phyloP scores from a whole-genome alignment of 1,284 basidiomycete species.

The Austroboletus rostrupii region DNA sequence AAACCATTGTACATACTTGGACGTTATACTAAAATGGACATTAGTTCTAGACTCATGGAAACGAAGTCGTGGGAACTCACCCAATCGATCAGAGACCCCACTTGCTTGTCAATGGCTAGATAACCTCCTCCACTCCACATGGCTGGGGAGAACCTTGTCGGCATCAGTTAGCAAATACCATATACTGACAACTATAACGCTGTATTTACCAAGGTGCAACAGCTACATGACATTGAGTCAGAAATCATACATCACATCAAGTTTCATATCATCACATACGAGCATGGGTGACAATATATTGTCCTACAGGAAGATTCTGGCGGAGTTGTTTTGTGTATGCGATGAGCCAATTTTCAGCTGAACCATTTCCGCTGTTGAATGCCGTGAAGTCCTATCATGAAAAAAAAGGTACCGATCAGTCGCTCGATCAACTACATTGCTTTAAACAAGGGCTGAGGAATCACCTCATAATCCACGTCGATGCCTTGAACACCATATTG shows the following conservation, averaged over 20 bases:
- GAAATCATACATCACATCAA: background rate
- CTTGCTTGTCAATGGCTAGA: slow-evolving; percentile 43
- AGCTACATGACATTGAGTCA: slow-evolving; percentile 16
- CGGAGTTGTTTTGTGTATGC: slow-evolving; percentile 41
- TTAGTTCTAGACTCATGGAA: background rate
- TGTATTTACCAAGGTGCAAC: slow-evolving; percentile 27
- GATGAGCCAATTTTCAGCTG: slow-evolving; percentile 42
- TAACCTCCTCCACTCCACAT: slow-evolving; percentile 48
- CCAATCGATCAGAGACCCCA: slow-evolving; percentile 59
- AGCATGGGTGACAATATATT: slow-evolving; percentile 38
- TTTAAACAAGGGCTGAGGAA: background rate
- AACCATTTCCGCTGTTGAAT: slow-evolving; percentile 38
- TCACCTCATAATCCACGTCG: slow-evolving; percentile 55
- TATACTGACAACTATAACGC: background rate
- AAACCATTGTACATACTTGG: slow-evolving; percentile 31
- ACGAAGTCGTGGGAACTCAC: slow-evolving; percentile 14
- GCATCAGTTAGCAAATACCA: background rate
- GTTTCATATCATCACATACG: slow-evolving; percentile 24
- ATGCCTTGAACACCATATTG: slow-evolving; percentile 50
- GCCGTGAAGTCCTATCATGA: slow-evolving; percentile 42
- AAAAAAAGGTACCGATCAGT: background rate
- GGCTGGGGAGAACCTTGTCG: slow-evolving; percentile 24
- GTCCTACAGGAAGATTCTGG: slow-evolving; percentile 33
- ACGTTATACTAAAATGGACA: slow-evolving; percentile 38
- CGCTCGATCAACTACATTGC: background rate